Conservation (phyloP, 768 basidiomycete species). For the Auriculariales sp. region DNA sequence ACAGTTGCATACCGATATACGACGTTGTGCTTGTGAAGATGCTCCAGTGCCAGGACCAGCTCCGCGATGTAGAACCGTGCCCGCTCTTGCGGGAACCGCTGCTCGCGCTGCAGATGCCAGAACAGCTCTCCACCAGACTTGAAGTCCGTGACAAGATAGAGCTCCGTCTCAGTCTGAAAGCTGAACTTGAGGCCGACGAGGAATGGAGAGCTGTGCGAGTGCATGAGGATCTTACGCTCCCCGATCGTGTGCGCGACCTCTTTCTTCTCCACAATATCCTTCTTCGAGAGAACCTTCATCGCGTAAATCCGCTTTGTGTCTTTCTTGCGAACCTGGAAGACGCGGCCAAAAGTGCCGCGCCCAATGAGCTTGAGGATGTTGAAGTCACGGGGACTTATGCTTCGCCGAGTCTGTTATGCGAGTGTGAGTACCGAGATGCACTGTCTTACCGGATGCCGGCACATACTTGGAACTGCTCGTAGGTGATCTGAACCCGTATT, state of each 20-base stretch:
- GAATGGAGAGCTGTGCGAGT: slow-evolving; percentile 87
- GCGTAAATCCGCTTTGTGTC: slow-evolving; percentile 99
- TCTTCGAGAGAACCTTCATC: slow-evolving; percentile 98
- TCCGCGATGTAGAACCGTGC: slow-evolving; percentile 96
- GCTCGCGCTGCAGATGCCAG: slow-evolving; percentile 96
- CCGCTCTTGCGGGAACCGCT: slow-evolving; percentile 81
- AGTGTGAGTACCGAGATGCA: slow-evolving; percentile 1
- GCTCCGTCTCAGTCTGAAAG: slow-evolving; percentile 90
- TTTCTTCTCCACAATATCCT: slow-evolving; percentile 97
- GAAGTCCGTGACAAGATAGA: slow-evolving; percentile 97
- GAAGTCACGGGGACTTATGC: slow-evolving; percentile 88
- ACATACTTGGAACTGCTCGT: slow-evolving; percentile 76
- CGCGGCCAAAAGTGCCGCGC: slow-evolving; percentile 93
- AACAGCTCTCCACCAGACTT: slow-evolving; percentile 97
- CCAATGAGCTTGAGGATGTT: slow-evolving; percentile 99
- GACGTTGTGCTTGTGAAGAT: slow-evolving; percentile 95
- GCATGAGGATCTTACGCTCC: slow-evolving; percentile 95
- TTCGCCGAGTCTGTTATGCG: slow-evolving; percentile 57
- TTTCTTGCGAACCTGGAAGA: slow-evolving; percentile 96
- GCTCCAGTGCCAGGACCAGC: slow-evolving; percentile 86
- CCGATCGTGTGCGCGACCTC: slow-evolving; percentile 99
- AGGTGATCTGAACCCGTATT: slow-evolving; percentile 88
- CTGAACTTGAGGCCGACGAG: slow-evolving; percentile 96
- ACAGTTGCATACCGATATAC: slow-evolving; percentile 34
- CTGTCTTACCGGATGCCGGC: slow-evolving; percentile 7